These are phyloP conservation scores for Boehmeria nivea DNA, from an alignment of 306 rosid species.

Conservation along the genomic window DNA sequence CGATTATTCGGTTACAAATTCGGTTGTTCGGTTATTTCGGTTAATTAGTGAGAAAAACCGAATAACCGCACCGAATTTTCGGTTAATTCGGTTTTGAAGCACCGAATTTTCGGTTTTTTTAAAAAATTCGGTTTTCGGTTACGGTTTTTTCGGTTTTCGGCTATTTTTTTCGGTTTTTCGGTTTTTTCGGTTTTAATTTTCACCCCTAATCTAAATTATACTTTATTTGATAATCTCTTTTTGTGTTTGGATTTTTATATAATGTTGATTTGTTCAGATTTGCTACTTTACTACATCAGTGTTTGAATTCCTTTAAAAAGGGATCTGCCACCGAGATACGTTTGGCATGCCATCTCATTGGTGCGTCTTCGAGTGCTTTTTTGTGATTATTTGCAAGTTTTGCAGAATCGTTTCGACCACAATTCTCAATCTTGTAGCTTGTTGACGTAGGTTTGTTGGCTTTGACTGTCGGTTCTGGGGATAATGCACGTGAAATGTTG, in stretches of 20 bases:
- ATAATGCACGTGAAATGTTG: slow-evolving; percentile 70
- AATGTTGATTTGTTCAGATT: slow-evolving; percentile 39
- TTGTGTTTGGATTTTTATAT: slow-evolving; percentile 11
- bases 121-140: too few species aligned
- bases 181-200: too few species aligned
- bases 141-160: too few species aligned
- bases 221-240: background rate
- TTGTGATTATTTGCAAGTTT: slow-evolving; percentile 2
- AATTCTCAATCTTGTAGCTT: slow-evolving; percentile 10
- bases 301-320: slow-evolving; percentile 69
- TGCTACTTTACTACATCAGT: slow-evolving; percentile 82
- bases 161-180: too few species aligned
- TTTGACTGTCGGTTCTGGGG: slow-evolving; percentile 72
- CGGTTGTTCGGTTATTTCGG: too few species aligned
- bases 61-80: too few species aligned
- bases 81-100: too few species aligned
- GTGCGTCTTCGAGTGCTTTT: slow-evolving; percentile 33
- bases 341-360: slow-evolving; percentile 75
- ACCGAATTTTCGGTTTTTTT: too few species aligned
- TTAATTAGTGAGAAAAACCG: too few species aligned
- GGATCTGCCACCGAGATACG: slow-evolving; percentile 73
- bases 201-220: too few species aligned
- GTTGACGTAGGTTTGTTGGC: slow-evolving; percentile 59
- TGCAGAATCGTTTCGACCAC: background rate
- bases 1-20: too few species aligned